Evolutionary conservation across 164 flowering plant genomes (phyloP), one percentile per base, ranked within the genome.

Genomic region (Nymphaea colorata): DNA sequence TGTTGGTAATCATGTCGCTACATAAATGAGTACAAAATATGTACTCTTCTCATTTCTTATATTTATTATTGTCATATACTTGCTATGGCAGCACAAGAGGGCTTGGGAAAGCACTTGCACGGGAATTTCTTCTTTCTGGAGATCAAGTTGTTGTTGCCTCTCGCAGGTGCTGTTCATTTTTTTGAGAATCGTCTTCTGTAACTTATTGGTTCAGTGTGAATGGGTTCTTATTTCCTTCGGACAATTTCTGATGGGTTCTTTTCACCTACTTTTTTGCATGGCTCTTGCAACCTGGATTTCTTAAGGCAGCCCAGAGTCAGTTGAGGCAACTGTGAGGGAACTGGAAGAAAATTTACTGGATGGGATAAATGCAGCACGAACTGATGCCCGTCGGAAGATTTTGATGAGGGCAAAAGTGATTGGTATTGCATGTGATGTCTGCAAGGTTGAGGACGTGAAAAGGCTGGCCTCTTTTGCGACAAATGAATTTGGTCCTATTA

Each of bases 41-140:
- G 36, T 25, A 25, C 36, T 47, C 10, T 45, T 47, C 55, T 47
- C 6, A 47, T 12, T 47, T 47, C 11, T 47, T 2, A n/a, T 1
- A 2, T 8, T 61, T 4, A 36, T 61, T 61, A 2, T 61, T 61
- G 6, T 61, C 41, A 36, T n/a, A 61, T 36, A n/a, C 36, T 53
- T 69, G 67, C 59, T 72, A 43, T 11, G 79, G 61, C 87, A 94
- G 97, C 73, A 91, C 98, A 41, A 84, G 98, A 62, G 98, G 98
- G 64, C 81, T 94, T 36, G 98, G 98, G 16, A 94, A 94, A 84
- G 98, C 98, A 4, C 93, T 91, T 74, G 98, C 98, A 67, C 81
- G 96, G 57, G 97, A 94, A 74, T 94, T 94, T 76, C 87, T 94
- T 79, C 97, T 94, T 64, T 94, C 97, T 64, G 96, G 97, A 70